phyloP scores from a whole-genome alignment of 768 basidiomycete genomes.

The Coprinopsis marcescibilis region DNA sequence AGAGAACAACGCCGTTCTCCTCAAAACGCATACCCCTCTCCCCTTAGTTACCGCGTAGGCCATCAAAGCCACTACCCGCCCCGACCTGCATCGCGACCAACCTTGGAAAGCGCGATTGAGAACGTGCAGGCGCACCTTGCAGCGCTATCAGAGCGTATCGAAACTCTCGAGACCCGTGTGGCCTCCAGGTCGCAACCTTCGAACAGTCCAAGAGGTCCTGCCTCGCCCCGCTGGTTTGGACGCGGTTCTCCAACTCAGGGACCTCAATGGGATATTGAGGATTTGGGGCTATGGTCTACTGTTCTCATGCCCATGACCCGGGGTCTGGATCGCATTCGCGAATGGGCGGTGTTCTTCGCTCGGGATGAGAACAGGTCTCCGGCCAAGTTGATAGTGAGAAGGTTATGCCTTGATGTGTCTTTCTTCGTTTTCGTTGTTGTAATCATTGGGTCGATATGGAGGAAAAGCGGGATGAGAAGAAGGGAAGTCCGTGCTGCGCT shows the following conservation, averaged over 20 bases:
- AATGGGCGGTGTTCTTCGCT: conserved; percentile 53
- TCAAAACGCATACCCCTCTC: conserved; percentile 13
- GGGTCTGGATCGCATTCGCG: conserved; percentile 41
- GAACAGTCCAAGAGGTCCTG: conserved; percentile 30
- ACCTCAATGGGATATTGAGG: conserved; percentile 64
- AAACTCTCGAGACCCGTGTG: conserved; percentile 50
- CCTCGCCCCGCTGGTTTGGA: conserved; percentile 32
- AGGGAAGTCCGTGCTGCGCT: conserved; percentile 64
- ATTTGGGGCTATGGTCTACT: conserved; percentile 80
- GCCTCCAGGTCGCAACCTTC: conserved; percentile 37
- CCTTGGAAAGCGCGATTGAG: conserved; percentile 73
- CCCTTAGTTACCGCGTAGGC: conserved; percentile 28
- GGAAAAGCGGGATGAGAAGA: conserved; percentile 60
- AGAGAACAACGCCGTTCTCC: conserved; percentile 30
- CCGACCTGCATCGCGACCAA: conserved; percentile 42
- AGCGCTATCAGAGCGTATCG: conserved; percentile 78
- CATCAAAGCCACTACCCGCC: conserved; percentile 31
- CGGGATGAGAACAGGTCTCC: conserved; percentile 59
- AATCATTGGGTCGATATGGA: conserved; percentile 57
- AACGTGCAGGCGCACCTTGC: conserved; percentile 77
- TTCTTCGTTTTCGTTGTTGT: conserved; percentile 65
- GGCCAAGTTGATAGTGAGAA: conserved; percentile 58
- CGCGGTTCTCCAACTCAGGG: conserved; percentile 35
- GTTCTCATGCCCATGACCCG: conserved; percentile 60
- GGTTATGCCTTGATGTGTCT: conserved; percentile 72